Conservation (phyloP, 2,329 filamentous ascomycete species). For the Cadophora malorum region DNA sequence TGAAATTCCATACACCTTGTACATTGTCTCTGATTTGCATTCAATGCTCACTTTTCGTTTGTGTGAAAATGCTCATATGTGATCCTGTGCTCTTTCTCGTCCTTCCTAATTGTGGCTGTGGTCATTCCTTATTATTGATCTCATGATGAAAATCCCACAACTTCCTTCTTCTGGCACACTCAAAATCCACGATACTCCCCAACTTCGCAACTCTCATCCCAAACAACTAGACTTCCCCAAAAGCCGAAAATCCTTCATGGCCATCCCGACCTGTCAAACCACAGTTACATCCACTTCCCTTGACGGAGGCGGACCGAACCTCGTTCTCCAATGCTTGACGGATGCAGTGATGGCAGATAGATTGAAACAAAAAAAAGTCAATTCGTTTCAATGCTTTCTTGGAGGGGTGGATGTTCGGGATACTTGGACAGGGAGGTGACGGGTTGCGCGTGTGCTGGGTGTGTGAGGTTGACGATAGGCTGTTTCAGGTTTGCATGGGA, state of each 20-base stretch:
- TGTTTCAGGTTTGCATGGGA: not conserved
- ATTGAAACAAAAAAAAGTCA: not conserved
- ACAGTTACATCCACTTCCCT: not conserved
- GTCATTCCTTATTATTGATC: no score
- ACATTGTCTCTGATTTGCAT: slow-evolving; percentile 32
- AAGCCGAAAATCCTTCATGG: not conserved
- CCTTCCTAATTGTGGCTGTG: no score
- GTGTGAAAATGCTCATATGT: not conserved
- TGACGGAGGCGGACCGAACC: not conserved
- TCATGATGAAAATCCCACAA: no score
- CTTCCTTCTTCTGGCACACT: no score
- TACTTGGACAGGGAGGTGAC: no score
- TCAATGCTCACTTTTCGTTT: not conserved
- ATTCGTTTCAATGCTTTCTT: not conserved
- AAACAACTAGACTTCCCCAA: not conserved
- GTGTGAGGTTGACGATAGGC: slow-evolving; percentile 4
- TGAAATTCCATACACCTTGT: slow-evolving; percentile 40
- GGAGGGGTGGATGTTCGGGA: no score
- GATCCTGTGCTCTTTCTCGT: not conserved
- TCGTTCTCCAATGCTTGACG: no score
- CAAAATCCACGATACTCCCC: no score
- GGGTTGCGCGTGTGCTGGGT: not conserved
- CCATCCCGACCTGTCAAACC: slow-evolving; percentile 9
- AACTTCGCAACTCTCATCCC: not conserved
- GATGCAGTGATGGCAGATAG: no score